A percentile compares a stretch with the other conserved stretches of the same genome.
phyloP scores from a whole-genome alignment of 148 eudicot genomes.

The Silene latifolia region DNA sequence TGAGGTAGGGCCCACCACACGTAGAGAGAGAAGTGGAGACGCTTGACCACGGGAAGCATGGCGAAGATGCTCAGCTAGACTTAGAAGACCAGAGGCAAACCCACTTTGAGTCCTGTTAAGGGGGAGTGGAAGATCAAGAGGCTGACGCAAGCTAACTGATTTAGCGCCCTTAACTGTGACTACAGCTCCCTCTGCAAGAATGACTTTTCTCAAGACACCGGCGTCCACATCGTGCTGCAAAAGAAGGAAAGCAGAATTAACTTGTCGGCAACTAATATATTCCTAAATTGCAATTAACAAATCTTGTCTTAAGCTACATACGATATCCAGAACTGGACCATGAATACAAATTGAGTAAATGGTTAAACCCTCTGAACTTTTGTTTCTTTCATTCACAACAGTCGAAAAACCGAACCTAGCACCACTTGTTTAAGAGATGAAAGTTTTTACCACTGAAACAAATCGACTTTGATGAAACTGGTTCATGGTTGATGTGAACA shows the following conservation, averaged over 20 bases:
- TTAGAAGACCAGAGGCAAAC: constrained; percentile 69
- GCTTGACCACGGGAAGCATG: constrained; percentile 43
- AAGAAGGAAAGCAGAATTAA: background rate
- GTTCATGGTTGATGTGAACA: no score
- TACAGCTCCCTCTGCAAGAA: constrained; percentile 82
- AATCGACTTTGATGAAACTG: no score
- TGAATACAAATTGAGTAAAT: no score
- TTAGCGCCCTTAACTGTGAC: constrained; percentile 91
- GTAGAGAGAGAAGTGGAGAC: constrained; percentile 69
- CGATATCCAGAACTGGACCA: no score
- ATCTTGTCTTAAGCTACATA: no score
- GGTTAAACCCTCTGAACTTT: no score
- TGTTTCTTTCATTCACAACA: no score
- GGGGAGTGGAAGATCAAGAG: constrained; percentile 85
- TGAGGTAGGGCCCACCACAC: constrained; percentile 86
- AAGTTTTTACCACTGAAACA: no score
- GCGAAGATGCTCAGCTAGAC: constrained; percentile 70
- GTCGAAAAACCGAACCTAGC: no score
- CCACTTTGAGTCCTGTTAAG: constrained; percentile 49
- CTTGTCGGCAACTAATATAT: background rate
- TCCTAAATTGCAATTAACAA: no score
- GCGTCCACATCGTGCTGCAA: constrained; percentile 94
- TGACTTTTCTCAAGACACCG: constrained; percentile 72
- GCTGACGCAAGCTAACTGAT: constrained; percentile 90
- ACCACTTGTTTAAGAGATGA: no score